phyloP scores from a whole-genome alignment of 2,329 filamentous ascomycete species.

The Dactylellina haptotyla region DNA sequence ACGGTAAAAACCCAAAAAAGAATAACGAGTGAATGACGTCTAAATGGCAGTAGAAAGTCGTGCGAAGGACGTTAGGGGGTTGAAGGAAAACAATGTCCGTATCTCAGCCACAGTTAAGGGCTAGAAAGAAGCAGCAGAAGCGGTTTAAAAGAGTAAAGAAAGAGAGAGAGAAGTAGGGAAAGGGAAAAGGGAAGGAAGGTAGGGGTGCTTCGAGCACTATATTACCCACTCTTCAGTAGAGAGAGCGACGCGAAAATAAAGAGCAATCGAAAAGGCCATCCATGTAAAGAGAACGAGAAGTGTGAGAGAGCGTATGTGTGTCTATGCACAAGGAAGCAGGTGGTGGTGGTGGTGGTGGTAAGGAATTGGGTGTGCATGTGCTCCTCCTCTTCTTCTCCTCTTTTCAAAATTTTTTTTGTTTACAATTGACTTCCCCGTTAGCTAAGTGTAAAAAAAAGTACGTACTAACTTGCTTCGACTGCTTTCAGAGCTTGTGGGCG shows the following conservation, averaged over 20 bases:
- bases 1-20: constrained; percentile 2
- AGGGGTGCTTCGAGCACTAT: constrained; percentile 52
- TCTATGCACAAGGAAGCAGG: constrained; percentile 41
- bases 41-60: constrained; percentile 7
- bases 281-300: constrained; percentile 39
- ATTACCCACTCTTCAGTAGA: constrained; percentile 32
- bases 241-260: constrained; percentile 46
- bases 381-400: constrained; percentile 6
- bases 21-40: constrained; percentile 25
- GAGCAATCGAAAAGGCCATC: constrained; percentile 8
- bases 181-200: constrained; percentile 29
- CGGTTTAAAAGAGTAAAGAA: no score
- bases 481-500: constrained; percentile 6
- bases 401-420: constrained; percentile 42
- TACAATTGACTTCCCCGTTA: constrained; percentile 33
- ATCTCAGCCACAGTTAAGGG: constrained; percentile 41
- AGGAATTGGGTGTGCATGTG: constrained; percentile 38
- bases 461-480: neutral
- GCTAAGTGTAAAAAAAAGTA: neutral
- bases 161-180: constrained; percentile 32
- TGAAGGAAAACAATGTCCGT: constrained; percentile 19
- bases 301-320: no score
- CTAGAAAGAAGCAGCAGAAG: constrained; percentile 10
- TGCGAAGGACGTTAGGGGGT: constrained; percentile 32
- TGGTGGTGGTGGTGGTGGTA: no score